A percentile compares a stretch with the other conserved stretches of the same genome.
These are phyloP conservation scores for Bondarzewia mesenterica DNA, from an alignment of 1,284 basidiomycete species.

Conservation along the genomic window DNA sequence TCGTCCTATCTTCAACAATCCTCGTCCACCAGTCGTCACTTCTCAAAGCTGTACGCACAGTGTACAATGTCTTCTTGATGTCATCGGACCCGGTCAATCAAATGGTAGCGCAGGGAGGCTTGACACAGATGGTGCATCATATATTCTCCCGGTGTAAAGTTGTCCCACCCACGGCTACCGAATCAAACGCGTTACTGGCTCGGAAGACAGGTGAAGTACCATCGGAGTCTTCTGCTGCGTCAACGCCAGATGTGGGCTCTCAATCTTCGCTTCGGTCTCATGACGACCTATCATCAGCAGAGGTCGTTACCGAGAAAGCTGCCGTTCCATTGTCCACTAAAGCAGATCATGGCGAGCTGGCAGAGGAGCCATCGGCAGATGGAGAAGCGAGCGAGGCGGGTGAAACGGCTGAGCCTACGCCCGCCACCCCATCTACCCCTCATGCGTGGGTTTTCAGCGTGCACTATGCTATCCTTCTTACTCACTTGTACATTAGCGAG, in stretches of 20 bases:
- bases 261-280: constrained; percentile 13
- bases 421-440: background rate
- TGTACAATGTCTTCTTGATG: constrained; percentile 93
- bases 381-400: background rate
- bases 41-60: constrained; percentile 90
- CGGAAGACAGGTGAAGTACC: background rate
- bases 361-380: no score
- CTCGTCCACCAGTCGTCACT: constrained; percentile 86
- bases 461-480: background rate
- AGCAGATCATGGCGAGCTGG: background rate
- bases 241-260: constrained; percentile 22
- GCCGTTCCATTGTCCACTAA: background rate
- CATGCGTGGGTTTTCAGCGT: background rate
- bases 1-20: constrained; percentile 80
- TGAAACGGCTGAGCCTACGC: background rate
- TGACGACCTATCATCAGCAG: background rate
- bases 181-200: constrained; percentile 16
- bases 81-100: constrained; percentile 88
- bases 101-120: constrained; percentile 91
- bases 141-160: constrained; percentile 76
- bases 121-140: constrained; percentile 96
- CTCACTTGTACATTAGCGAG: constrained; percentile 14
- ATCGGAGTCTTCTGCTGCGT: constrained; percentile 27
- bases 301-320: background rate
- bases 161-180: background rate